Conservation (phyloP, 805 yeast genomes). For the Blastobotrys parvus region DNA sequence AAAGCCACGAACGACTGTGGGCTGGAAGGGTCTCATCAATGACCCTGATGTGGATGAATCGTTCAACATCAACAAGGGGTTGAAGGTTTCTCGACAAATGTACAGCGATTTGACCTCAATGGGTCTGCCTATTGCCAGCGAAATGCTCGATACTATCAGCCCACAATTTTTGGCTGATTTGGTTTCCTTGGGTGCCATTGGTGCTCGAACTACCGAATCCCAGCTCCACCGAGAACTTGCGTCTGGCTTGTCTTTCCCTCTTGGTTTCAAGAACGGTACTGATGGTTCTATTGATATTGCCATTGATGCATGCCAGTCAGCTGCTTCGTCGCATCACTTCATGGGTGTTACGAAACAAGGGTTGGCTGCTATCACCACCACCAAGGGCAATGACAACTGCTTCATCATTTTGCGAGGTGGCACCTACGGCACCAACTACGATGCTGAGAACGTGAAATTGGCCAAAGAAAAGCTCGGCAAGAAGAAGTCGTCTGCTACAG, state of each 20-base stretch:
- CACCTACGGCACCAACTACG: constrained; percentile 87
- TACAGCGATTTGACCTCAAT: constrained; percentile 70
- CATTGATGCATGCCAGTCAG: constrained; percentile 87
- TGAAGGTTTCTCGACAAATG: constrained; percentile 76
- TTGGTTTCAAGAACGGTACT: constrained; percentile 97
- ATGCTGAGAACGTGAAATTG: constrained; percentile 62
- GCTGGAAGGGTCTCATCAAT: constrained; percentile 97
- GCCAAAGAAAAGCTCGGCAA: constrained; percentile 60
- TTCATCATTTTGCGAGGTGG: constrained; percentile 96
- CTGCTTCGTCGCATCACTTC: constrained; percentile 88
- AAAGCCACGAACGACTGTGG: constrained; percentile 98
- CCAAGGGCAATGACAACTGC: constrained; percentile 91
- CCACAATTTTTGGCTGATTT: constrained; percentile 93
- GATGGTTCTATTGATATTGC: constrained; percentile 93
- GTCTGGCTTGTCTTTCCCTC: constrained; percentile 96
- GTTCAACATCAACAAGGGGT: constrained; percentile 91
- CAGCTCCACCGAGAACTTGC: constrained; percentile 97
- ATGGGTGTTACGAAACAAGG: constrained; percentile 97
- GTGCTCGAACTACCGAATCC: constrained; percentile 98
- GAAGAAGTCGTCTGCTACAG: constrained; percentile 35
- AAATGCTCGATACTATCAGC: constrained; percentile 96
- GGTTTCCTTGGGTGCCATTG: constrained; percentile 92
- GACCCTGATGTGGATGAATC: constrained; percentile 93
- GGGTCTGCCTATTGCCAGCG: constrained; percentile 90
- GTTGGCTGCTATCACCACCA: constrained; percentile 90